A percentile compares a stretch with the other conserved stretches of the same genome.
Evolutionary conservation across 179 eudicot species (phyloP).

Genomic region (Actinidia polygama): DNA sequence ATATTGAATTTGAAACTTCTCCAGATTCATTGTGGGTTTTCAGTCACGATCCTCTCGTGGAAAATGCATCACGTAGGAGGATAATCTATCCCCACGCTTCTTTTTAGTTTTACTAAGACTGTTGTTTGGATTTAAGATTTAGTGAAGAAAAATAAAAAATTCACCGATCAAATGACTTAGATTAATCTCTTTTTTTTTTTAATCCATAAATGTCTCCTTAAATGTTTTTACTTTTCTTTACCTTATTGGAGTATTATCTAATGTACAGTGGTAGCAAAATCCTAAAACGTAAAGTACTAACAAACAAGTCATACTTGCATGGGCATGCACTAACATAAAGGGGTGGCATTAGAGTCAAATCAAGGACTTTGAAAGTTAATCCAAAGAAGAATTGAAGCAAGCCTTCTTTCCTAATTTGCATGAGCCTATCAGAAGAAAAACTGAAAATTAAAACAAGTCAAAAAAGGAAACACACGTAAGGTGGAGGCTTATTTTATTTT

Average conservation of each 20-base stretch:
- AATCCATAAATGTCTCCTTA: not conserved
- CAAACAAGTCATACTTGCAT: not conserved
- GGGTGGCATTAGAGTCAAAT: no score
- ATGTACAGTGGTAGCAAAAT: no score
- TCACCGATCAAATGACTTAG: not conserved
- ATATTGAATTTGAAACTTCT: not conserved
- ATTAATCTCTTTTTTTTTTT: not conserved
- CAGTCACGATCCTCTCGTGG: not conserved
- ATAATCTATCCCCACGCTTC: no score
- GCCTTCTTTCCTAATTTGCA: not conserved
- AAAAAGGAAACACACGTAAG: not conserved
- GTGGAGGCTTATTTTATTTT: no score
- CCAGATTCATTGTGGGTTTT: not conserved
- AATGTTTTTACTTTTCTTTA: not conserved
- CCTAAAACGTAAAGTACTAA: not conserved
- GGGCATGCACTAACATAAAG: conserved; percentile 6
- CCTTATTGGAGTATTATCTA: no score
- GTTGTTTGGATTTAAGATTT: no score
- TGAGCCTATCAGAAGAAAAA: not conserved
- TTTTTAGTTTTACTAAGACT: no score
- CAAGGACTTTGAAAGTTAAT: not conserved
- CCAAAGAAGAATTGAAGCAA: not conserved
- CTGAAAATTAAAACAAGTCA: not conserved
- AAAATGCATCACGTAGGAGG: no score
- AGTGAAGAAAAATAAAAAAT: no score